phyloP scores from a whole-genome alignment of 2,329 filamentous ascomycete species.

The Aspergillus costaricaensis region DNA sequence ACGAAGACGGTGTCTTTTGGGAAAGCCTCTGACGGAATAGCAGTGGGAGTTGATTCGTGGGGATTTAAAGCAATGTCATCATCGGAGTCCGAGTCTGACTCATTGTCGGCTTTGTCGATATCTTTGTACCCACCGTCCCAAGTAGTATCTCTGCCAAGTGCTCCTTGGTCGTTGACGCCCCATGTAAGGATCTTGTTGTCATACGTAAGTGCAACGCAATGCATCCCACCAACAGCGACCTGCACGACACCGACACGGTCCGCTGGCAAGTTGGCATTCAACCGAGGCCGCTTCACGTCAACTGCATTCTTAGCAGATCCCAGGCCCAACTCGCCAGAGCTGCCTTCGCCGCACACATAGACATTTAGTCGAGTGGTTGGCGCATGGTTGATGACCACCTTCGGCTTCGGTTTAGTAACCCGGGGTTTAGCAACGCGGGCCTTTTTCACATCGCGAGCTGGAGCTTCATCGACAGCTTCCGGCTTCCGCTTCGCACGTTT shows the following conservation, averaged over 20 bases:
- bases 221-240: slow-evolving; percentile 79
- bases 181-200: slow-evolving; percentile 82
- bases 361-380: slow-evolving; percentile 64
- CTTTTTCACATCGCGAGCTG: slow-evolving; percentile 34
- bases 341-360: slow-evolving; percentile 78
- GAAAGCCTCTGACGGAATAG: slow-evolving; percentile 51
- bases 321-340: slow-evolving; percentile 79
- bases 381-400: slow-evolving; percentile 61
- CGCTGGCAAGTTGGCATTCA: slow-evolving; percentile 62
- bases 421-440: slow-evolving; percentile 30
- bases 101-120: slow-evolving; percentile 44
- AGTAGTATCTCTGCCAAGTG: slow-evolving; percentile 72
- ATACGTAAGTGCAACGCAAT: slow-evolving; percentile 72
- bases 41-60: slow-evolving; percentile 56
- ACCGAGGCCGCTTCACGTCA: slow-evolving; percentile 73
- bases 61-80: slow-evolving; percentile 60
- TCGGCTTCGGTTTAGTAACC: slow-evolving; percentile 35
- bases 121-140: slow-evolving; percentile 65
- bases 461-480: slow-evolving; percentile 30
- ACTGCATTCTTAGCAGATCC: slow-evolving; percentile 66
- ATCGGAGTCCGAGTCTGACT: slow-evolving; percentile 43
- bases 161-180: slow-evolving; percentile 85
- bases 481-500: slow-evolving; percentile 39
- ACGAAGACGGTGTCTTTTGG: slow-evolving; percentile 58
- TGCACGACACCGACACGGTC: slow-evolving; percentile 68